Evolutionary conservation across 768 basidiomycete genomes (phyloP), one percentile per base, ranked within the genome.

Genomic region (Mycena belliarum): DNA sequence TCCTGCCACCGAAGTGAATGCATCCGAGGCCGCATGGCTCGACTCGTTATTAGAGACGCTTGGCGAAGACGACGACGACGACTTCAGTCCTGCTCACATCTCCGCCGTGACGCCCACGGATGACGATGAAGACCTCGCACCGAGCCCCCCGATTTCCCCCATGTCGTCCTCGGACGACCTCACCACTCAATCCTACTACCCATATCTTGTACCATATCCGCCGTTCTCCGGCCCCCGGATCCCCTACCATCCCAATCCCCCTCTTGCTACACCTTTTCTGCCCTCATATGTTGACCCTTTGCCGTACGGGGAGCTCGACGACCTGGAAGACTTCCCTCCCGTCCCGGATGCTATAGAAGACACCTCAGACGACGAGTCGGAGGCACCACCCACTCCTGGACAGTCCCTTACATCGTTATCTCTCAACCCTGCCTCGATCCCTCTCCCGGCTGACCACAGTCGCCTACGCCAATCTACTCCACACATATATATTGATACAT

Each of bases 291-390:
- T 81, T 69, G 80, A 83, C 68, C 78, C 87, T 44, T 77, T 88
- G 43, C 85, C 89, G 53, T 88, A 86, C 64, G 81, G 79, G 67
- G 78, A 84, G 65, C 63, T 73, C 60, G 83, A 87, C 72, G 85
- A 88, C 72, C 66, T 82, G 62, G 88, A 88, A 65, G 87, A 87
- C 66, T 78, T 85, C 28, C 62, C 61, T 29, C 76, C 87, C 26
- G 82, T 91, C 41, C 89, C 88, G 42, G 90, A 91, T 67, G 85
- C 88, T 40, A 88, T 91, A 79, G 89, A 91, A 70, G 90, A 92
- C 72, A 83, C 81, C 35, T 92, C 90, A 43, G 91, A 92, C 74
- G 90, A 92, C 75, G 91, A 91, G 76, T 90, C 89, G 16, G 90
- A 92, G 65, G 74, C 81, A 6, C 82, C 78, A 11, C 80, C 82